Conservation (phyloP, 345 rosid species). For the Melaleuca alternifolia region DNA sequence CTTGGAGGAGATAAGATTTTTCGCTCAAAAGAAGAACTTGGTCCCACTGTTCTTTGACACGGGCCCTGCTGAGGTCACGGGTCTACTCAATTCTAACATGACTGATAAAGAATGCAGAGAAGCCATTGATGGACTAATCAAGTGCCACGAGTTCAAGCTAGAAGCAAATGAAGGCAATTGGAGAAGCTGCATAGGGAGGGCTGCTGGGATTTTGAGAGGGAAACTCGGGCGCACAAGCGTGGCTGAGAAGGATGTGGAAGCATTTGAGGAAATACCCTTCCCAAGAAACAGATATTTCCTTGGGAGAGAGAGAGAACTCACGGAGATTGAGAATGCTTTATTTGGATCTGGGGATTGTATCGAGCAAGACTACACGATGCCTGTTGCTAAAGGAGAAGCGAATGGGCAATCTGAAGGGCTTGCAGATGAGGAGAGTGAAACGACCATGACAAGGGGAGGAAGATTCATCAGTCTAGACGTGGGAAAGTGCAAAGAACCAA, state of each 20-base stretch:
- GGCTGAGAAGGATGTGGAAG: conserved; percentile 37
- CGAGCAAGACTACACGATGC: conserved; percentile 37
- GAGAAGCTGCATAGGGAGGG: conserved; percentile 66
- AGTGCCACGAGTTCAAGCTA: conserved; percentile 67
- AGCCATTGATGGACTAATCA: conserved; percentile 70
- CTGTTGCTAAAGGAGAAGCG: conserved; percentile 45
- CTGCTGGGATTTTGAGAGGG: conserved; percentile 36
- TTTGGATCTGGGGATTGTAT: conserved; percentile 46
- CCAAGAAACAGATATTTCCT: conserved; percentile 56
- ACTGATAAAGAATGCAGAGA: conserved; percentile 66
- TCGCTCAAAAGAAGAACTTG: conserved; percentile 85
- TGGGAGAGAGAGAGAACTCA: conserved; percentile 74
- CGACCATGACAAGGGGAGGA: conserved; percentile 23
- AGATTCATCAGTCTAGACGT: conserved; percentile 60
- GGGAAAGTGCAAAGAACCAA: conserved; percentile 57
- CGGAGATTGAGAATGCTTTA: conserved; percentile 62
- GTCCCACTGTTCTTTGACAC: conserved; percentile 70
- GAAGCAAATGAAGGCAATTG: conserved; percentile 71
- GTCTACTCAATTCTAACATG: conserved; percentile 52
- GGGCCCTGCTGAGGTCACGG: conserved; percentile 46
- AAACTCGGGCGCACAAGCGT: conserved; percentile 85
- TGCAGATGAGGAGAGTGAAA: conserved; percentile 70
- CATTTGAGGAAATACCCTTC: conserved; percentile 64
- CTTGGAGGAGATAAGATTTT: conserved; percentile 83
- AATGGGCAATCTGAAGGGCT: conserved; percentile 76